Base-by-base conservation (phyloP, 306 rosid genomes). In the Quercus berberidifolia region DNA sequence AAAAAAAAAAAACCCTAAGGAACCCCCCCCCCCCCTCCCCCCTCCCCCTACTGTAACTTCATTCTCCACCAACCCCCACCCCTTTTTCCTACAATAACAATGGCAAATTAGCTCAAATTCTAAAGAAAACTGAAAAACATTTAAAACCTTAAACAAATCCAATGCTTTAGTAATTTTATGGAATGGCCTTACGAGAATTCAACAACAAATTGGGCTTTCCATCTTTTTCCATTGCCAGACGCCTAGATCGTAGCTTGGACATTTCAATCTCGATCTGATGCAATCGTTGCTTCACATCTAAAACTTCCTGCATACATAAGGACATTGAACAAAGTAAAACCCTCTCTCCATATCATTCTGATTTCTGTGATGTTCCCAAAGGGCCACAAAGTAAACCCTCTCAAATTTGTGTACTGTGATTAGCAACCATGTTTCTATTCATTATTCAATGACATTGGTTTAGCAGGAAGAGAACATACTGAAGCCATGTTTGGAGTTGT, bases 201-300 rank as follows among this genome's bases (percentile, higher is more conserved):
- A 46, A 73, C 71, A 55, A 60, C 41, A 17, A 59, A 55, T 57
- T 58, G 3, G 60, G 30, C 68, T 81, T 82, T 58, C 70, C 77
- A 25, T 52, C 81, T 33, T 21, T 59, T 54, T 60, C 73, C 9
- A 76, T 59, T 30, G 35, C 59, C 30, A 41, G 52, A 54, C 64
- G 78, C 76, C 64, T 82, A 41, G 75, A 72, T 58, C 76, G 81
- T 23, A 82, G 85, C 78, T 43, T 77, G 6, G 71, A 38, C 75
- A 82, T 71, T 56, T 82, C 78, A 3, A 69, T 77, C 51, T 54
- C 78, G 8, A 82, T 55, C 25, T 77, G 81, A 63, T 72, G 57
- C 85, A 82, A 35, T 64, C 49, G 77, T 68, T 72, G 78, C 57
- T 82, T 82, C 78, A 82, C 60, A 25, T 63, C 71, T 71, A 82